Conservation (phyloP, 2,329 filamentous ascomycete genomes). For the Fusarium drepaniforme region DNA sequence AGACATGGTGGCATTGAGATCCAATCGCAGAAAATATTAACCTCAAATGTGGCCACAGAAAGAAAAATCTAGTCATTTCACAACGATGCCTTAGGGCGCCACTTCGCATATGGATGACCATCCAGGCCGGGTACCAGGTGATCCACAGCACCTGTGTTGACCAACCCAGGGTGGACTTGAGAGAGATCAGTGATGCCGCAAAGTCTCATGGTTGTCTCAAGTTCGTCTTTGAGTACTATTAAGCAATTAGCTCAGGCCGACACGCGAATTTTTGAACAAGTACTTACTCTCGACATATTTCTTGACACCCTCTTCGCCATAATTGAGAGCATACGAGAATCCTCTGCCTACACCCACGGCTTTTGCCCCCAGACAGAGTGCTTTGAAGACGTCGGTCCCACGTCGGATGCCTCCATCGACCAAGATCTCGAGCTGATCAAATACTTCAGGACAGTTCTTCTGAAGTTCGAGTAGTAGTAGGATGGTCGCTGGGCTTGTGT, state of each 20-base stretch:
- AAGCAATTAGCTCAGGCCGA: not conserved
- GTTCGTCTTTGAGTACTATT: constrained; percentile 64
- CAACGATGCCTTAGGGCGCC: not conserved
- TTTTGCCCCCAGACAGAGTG: constrained; percentile 72
- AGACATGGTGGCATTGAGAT: no score
- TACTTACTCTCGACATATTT: constrained; percentile 64
- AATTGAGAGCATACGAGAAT: constrained; percentile 70
- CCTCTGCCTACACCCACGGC: constrained; percentile 74
- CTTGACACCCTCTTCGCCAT: constrained; percentile 70
- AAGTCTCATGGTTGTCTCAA: constrained; percentile 75
- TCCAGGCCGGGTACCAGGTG: constrained; percentile 1
- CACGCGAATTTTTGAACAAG: not conserved
- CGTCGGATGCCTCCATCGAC: constrained; percentile 75
- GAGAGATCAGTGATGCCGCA: constrained; percentile 19
- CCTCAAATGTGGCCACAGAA: not conserved
- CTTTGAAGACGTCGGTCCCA: constrained; percentile 77
- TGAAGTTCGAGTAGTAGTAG: constrained; percentile 73
- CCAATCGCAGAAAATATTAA: not conserved
- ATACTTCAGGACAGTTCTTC: constrained; percentile 69
- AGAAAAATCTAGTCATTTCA: not conserved
- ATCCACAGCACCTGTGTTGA: constrained; percentile 6
- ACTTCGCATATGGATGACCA: constrained; percentile 6
- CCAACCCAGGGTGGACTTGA: constrained; percentile 7
- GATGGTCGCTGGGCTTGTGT: constrained; percentile 66
- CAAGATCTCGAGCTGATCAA: constrained; percentile 70